Conservation (phyloP, 192 early-diverging fungal species). For the Coemansia reversa region DNA sequence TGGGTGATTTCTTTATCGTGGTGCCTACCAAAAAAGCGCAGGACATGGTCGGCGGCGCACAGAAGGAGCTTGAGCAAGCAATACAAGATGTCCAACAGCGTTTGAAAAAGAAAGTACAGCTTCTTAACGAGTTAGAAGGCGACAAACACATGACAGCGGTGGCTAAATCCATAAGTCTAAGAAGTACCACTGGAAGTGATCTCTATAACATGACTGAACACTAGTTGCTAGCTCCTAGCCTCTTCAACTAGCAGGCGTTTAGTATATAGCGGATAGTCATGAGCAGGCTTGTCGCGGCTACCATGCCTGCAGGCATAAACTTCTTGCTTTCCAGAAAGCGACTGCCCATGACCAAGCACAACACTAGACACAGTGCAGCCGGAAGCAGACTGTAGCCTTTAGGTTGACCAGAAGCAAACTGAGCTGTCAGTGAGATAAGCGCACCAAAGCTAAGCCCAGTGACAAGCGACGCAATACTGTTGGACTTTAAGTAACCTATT, state of each 20-base stretch:
- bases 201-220: slow-evolving; percentile 10
- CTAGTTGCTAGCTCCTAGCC: neutral
- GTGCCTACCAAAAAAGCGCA: slow-evolving; percentile 35
- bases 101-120: slow-evolving; percentile 32
- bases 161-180: slow-evolving; percentile 21
- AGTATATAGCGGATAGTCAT: slow-evolving; percentile 35
- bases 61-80: slow-evolving; percentile 41
- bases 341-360: slow-evolving; percentile 38
- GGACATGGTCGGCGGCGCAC: slow-evolving; percentile 37
- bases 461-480: slow-evolving; percentile 38
- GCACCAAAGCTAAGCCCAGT: slow-evolving; percentile 42
- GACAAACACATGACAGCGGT: slow-evolving; percentile 10
- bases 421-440: slow-evolving; percentile 35
- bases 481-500: slow-evolving; percentile 39
- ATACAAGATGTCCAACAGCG: slow-evolving; percentile 42
- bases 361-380: slow-evolving; percentile 27
- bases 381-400: slow-evolving; percentile 27
- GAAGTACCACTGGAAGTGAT: slow-evolving; percentile 15
- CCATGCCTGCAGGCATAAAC: slow-evolving; percentile 51
- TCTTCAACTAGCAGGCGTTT: slow-evolving; percentile 12
- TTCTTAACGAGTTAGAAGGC: slow-evolving; percentile 35
- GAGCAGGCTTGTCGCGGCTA: slow-evolving; percentile 25
- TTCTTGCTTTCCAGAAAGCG: slow-evolving; percentile 44
- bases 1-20: slow-evolving; percentile 53
- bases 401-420: slow-evolving; percentile 24